Conservation (phyloP, 768 basidiomycete species). For the Podaxis sp. region DNA sequence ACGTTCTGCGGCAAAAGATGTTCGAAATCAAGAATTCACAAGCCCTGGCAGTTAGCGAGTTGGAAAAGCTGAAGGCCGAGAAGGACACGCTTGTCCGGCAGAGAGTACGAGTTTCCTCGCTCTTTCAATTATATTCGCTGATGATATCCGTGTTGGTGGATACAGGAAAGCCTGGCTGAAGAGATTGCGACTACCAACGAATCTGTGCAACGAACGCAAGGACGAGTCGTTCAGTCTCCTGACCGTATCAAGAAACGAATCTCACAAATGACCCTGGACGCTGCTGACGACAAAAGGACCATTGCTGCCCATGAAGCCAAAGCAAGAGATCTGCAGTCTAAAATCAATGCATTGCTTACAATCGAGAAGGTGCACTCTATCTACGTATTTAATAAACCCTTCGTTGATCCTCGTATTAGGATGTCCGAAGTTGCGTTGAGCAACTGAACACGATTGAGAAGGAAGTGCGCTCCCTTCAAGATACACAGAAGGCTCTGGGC, state of each 20-base stretch:
- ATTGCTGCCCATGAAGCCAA: conserved; percentile 69
- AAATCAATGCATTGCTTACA: conserved; percentile 64
- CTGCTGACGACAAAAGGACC: conserved; percentile 67
- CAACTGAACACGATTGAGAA: conserved; percentile 74
- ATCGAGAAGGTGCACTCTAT: conserved; percentile 64
- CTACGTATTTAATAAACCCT: not conserved
- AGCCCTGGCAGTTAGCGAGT: conserved; percentile 54
- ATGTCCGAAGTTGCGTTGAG: conserved; percentile 68
- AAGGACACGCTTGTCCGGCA: conserved; percentile 61
- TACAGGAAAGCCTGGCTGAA: conserved; percentile 57
- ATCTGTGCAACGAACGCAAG: conserved; percentile 58
- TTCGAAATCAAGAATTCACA: conserved; percentile 70
- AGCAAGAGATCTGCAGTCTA: conserved; percentile 72
- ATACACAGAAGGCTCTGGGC: conserved; percentile 62
- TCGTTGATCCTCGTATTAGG: conserved; percentile 37
- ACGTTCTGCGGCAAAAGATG: conserved; percentile 58
- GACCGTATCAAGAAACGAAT: conserved; percentile 87
- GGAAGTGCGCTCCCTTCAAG: conserved; percentile 62
- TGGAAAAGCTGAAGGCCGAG: conserved; percentile 71
- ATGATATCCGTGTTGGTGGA: not conserved
- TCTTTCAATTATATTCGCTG: conserved; percentile 1
- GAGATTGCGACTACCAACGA: conserved; percentile 61
- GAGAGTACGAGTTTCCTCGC: conserved; percentile 42
- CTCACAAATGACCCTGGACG: conserved; percentile 64
- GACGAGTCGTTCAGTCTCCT: conserved; percentile 87